Evolutionary conservation across 2,329 filamentous ascomycete species (phyloP).

Genomic region (Ascochyta pisi): DNA sequence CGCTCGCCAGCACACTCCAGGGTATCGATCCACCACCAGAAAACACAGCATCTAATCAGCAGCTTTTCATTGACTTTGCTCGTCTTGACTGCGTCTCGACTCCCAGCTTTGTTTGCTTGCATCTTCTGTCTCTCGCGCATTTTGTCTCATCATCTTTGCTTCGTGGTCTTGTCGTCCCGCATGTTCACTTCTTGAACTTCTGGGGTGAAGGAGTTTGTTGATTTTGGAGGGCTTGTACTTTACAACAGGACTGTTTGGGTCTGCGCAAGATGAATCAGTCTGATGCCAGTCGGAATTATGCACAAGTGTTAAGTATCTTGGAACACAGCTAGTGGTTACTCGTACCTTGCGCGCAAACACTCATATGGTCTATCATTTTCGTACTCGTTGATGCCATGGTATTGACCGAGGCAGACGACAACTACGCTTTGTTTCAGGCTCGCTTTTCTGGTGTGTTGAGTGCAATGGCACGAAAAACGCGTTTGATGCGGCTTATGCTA

Average conservation of each 20-base stretch:
- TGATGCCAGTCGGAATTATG: background rate
- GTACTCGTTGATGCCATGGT: conserved; percentile 13
- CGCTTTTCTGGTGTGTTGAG: background rate
- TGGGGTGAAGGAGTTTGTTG: conserved; percentile 12
- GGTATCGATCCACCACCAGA: conserved; percentile 4
- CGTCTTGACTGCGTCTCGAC: conserved; percentile 8
- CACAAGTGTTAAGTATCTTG: background rate
- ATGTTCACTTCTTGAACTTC: conserved; percentile 8
- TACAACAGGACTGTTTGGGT: conserved; percentile 15
- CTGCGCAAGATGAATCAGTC: background rate
- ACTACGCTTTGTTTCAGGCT: background rate
- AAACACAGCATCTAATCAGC: background rate
- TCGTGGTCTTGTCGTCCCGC: conserved; percentile 11
- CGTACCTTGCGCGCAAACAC: conserved; percentile 16
- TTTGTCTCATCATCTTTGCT: conserved; percentile 3
- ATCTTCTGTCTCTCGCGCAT: conserved; percentile 11
- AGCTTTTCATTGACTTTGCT: conserved; percentile 1
- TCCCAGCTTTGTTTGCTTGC: conserved; percentile 14
- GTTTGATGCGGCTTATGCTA: background rate
- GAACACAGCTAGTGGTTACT: background rate
- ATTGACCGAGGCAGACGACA: background rate
- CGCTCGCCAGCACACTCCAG: conserved; percentile 9
- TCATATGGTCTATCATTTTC: conserved; percentile 20
- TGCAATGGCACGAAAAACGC: background rate
- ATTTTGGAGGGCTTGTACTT: conserved; percentile 15